Percentiles rank a stretch among this genome's conserved stretches.
These are phyloP conservation scores for Forsythia suspensa DNA, from an alignment of 257 asterid genomes.

Conservation along the genomic window DNA sequence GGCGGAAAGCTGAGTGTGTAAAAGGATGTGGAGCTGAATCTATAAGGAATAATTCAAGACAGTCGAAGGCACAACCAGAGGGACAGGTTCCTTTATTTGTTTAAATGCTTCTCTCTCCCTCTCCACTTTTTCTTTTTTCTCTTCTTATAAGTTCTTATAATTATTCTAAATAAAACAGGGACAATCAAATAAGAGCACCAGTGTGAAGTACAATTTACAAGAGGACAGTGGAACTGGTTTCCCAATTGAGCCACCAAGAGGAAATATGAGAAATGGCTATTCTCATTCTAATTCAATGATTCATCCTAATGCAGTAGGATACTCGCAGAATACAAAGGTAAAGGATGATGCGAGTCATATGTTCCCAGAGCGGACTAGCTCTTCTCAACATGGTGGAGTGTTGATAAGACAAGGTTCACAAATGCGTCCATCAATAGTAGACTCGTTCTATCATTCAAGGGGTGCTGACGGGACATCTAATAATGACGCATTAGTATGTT, in stretches of 20 bases:
- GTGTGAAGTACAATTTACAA: constrained; percentile 30
- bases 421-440: constrained; percentile 25
- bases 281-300: constrained; percentile 46
- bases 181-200: constrained; percentile 35
- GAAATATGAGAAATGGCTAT: constrained; percentile 27
- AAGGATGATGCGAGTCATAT: constrained; percentile 30
- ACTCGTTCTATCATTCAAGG: constrained; percentile 33
- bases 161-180: constrained; percentile 31
- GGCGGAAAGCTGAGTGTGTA: constrained; percentile 41
- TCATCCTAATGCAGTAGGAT: constrained; percentile 45
- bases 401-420: constrained; percentile 40
- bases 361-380: constrained; percentile 24
- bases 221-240: constrained; percentile 50
- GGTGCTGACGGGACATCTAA: constrained; percentile 21
- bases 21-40: constrained; percentile 37
- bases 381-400: constrained; percentile 30
- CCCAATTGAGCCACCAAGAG: constrained; percentile 48
- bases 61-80: constrained; percentile 25
- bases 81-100: constrained; percentile 34
- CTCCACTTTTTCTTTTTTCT: not conserved
- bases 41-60: constrained; percentile 23
- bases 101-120: not conserved
- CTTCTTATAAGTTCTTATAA: not conserved
- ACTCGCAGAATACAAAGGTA: constrained; percentile 23
- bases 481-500: constrained; percentile 40